Percentiles rank a stretch among this genome's conserved stretches.
Evolutionary conservation across 805 yeast species (phyloP).

Genomic region (Saccharomycopsis microspora): DNA sequence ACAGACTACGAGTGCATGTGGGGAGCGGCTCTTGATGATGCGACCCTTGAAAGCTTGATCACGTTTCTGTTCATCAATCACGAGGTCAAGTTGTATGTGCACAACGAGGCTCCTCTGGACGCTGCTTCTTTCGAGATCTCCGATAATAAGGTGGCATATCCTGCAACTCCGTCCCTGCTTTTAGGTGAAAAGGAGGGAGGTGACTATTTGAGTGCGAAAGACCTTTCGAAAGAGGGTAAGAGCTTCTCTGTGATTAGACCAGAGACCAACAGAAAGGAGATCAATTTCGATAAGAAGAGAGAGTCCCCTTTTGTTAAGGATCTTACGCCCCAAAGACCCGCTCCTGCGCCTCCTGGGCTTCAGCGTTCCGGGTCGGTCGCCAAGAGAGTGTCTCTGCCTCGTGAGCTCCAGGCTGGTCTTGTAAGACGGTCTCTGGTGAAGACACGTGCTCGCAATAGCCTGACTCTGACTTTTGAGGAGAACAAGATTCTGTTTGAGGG

Average conservation of each 20-base stretch:
- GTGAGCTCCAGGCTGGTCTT: not conserved
- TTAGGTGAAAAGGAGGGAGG: slow-evolving; percentile 27
- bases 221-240: slow-evolving; percentile 20
- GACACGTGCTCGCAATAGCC: not conserved
- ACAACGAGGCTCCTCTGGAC: slow-evolving; percentile 31
- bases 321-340: slow-evolving; percentile 15
- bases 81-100: slow-evolving; percentile 26
- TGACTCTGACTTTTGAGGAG: slow-evolving; percentile 41
- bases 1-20: slow-evolving; percentile 57
- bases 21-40: slow-evolving; percentile 47
- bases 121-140: slow-evolving; percentile 42
- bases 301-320: slow-evolving; percentile 64
- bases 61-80: slow-evolving; percentile 24
- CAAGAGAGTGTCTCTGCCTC: slow-evolving; percentile 1
- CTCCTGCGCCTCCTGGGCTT: slow-evolving; percentile 15
- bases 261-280: slow-evolving; percentile 48
- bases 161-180: slow-evolving; percentile 60
- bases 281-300: slow-evolving; percentile 72
- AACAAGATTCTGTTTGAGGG: slow-evolving; percentile 65
- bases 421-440: not conserved
- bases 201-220: slow-evolving; percentile 50
- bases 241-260: slow-evolving; percentile 55
- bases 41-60: slow-evolving; percentile 28
- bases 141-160: slow-evolving; percentile 33
- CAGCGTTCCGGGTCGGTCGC: slow-evolving; percentile 6